Base-by-base conservation (phyloP, 2,329 filamentous ascomycete species). In the Diaporthe sp. region DNA sequence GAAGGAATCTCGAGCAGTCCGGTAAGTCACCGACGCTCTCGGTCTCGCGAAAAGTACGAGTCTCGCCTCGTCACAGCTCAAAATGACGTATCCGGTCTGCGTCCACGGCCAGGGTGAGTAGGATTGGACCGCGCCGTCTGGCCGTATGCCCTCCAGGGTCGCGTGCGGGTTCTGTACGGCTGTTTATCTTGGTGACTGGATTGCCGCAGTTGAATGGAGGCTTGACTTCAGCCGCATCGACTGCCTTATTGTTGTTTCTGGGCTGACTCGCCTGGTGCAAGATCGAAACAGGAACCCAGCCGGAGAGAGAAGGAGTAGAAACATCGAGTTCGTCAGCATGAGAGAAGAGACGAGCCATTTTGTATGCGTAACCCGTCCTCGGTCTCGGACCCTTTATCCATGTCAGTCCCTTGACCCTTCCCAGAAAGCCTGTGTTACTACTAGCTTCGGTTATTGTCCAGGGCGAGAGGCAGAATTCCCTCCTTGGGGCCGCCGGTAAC, bases 401-500 rank as follows among this genome's bases (percentile, higher is more conserved):
- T 55, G 65, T 28, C 65, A 68, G 47, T 39, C 31, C 65, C 65
- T 12, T 55, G n/a, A 55, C 65, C 65, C 9, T 55, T 55, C 47
- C 65, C 65, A 70, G 47, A 70, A 70, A 55, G 47, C 31, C n/a
- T 42, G 65, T 31, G n/a, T 55, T 70, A 31, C 31, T 31, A 31
- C 31, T 31, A 70, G 65, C 65, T 42, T 70, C 49, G 65, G 47
- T 12, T 28, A 37, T 37, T 39, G 28, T 47, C 34, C 49, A 55
- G 34, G 65, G 49, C 65, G 65, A 70, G 65, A 55, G 65, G n/a
- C 65, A 55, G 49, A 55, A 20, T 55, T 39, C 31, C 63, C 28
- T 67, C n/a, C 71, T 61, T n/a, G 71, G 71, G n/a, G n/a, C n/a
- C 37, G 37, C 71, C 71, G 71, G 17, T 63, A 63, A 47, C 57